Evolutionary conservation across 345 rosid species (phyloP).

Genomic region (Euphorbia peplus): DNA sequence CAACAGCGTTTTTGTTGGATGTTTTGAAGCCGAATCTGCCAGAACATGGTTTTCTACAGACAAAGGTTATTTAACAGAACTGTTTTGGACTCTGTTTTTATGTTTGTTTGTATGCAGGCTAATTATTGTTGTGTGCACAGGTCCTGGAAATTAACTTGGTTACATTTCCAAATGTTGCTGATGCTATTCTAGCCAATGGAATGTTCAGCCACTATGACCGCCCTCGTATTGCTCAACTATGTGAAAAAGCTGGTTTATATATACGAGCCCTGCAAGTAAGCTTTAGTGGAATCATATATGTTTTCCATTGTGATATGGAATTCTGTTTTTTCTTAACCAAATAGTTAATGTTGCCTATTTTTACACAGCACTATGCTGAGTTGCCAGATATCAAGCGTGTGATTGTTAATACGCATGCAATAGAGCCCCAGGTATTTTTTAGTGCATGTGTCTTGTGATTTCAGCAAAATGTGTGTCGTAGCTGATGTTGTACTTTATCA

Average conservation of each 20-base stretch:
- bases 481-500: conserved; percentile 27
- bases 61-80: conserved; percentile 53
- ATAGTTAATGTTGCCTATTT: conserved; percentile 12
- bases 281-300: background rate
- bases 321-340: background rate
- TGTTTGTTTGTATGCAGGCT: background rate
- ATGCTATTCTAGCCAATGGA: conserved; percentile 93
- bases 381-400: conserved; percentile 98
- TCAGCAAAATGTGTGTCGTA: background rate
- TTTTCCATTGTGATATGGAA: background rate
- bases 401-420: conserved; percentile 97
- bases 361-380: conserved; percentile 91
- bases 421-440: conserved; percentile 88
- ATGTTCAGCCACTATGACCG: conserved; percentile 99
- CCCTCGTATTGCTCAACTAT: conserved; percentile 94
- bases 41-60: conserved; percentile 86
- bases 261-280: conserved; percentile 83
- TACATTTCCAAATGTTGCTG: conserved; percentile 97
- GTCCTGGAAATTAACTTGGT: conserved; percentile 98
- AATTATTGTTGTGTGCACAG: conserved; percentile 30
- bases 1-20: conserved; percentile 95
- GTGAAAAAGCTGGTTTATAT: conserved; percentile 98
- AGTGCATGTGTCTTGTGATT: background rate
- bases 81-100: background rate
- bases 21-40: conserved; percentile 94